Conservation (phyloP, 208 protist genomes). For the Crithidia brevicula region DNA sequence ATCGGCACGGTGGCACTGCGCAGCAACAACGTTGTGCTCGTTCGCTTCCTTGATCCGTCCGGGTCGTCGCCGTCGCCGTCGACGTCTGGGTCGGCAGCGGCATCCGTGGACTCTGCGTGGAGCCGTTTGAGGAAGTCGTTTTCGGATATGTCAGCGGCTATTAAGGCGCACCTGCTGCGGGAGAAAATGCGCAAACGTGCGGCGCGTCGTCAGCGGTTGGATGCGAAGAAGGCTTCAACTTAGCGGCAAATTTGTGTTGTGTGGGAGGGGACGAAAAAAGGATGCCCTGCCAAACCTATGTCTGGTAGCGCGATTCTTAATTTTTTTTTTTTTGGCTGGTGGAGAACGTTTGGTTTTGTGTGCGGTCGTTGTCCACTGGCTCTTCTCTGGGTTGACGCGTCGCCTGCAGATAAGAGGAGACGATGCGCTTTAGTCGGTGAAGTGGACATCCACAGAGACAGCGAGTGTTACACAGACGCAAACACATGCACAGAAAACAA, state of each 20-base stretch:
- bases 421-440: no score
- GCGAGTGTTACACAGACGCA: neutral
- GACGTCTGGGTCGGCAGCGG: no score
- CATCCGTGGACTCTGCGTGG: neutral
- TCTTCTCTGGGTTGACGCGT: no score
- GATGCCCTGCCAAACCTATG: no score
- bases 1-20: slow-evolving; percentile 71
- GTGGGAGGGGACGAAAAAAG: neutral
- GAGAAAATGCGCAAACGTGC: slow-evolving; percentile 62
- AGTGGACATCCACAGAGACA: no score
- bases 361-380: no score
- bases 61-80: no score
- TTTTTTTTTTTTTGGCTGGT: no score
- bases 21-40: slow-evolving; percentile 75
- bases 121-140: slow-evolving; percentile 30
- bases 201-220: slow-evolving; percentile 61
- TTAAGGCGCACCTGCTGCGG: slow-evolving; percentile 52
- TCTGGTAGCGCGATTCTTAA: no score
- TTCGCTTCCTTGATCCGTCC: slow-evolving; percentile 60
- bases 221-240: slow-evolving; percentile 22
- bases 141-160: slow-evolving; percentile 39
- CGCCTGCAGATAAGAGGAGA: no score
- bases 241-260: no score
- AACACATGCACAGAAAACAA: neutral
- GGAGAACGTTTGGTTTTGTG: no score